Base-by-base conservation (phyloP, 2,329 filamentous ascomycete genomes). In the Achaetomium macrosporum region DNA sequence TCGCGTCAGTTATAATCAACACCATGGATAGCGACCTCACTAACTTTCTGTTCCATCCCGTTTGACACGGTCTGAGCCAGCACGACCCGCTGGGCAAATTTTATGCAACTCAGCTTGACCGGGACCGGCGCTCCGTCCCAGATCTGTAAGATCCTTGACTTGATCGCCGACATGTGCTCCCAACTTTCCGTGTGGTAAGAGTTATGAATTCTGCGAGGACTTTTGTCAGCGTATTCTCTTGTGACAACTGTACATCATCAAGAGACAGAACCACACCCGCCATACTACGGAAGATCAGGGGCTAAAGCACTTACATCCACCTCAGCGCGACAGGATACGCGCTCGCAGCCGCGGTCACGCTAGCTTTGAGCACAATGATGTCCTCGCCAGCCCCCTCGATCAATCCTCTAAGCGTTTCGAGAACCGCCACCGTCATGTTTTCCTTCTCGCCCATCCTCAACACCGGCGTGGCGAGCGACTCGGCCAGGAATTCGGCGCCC, bases 401-500 rank as follows among this genome's bases (percentile, higher is more conserved):
- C 68, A 90, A 78, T 49, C 77, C 77, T 65, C 83, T 81, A 59
- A 99, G 71, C 25, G 86, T 88, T 61, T 90, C 85, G 64, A 99
- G 73, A 54, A 95, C 88, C 55, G 82, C 79, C 55, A 89, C 76
- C 60, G 85, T 84, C 72, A 93, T 76, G 56, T 83, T 84, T 75
- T 85, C 89, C 76, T 97, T 99, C 68, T 88, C 84, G 48, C 85
- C 78, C 54, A 82, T 76, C 17, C 85, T 75, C 63, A 97, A 77
- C 19, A 87, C 83, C n/a, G 95, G 93, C 55, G 89, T 95, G 53
- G 93, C 87, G 72, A 99, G 97, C 2, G 91, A 90, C 74, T 99
- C 93, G 52, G 92, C 90, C 41, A 99, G 77, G 66, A 99, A 99
- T 57, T 96, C 91, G 58, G 91, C 86, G 25, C 92, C 93, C 93